These are phyloP conservation scores for Phytopythium montanum DNA, from an alignment of 352 stramenopile species.

Conservation along the genomic window DNA sequence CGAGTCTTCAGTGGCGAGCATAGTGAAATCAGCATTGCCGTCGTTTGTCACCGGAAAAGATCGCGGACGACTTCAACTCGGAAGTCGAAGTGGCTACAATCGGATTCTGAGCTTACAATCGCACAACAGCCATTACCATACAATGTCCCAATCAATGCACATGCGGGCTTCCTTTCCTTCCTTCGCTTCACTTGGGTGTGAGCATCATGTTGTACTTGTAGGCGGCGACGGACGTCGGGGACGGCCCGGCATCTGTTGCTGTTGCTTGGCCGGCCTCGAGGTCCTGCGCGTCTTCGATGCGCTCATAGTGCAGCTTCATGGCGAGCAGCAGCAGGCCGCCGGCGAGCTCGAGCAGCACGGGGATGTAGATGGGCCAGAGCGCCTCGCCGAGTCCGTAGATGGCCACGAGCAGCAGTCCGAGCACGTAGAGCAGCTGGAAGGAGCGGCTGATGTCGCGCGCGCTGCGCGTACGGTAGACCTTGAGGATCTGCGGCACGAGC, in stretches of 20 bases:
- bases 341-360: slow-evolving; percentile 39
- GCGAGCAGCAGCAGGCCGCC: slow-evolving; percentile 32
- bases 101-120: background rate
- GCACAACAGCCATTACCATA: background rate
- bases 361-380: slow-evolving; percentile 61
- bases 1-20: background rate
- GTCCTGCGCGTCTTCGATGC: slow-evolving; percentile 13
- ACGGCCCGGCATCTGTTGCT: background rate
- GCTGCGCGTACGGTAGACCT: slow-evolving; percentile 57
- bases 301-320: slow-evolving; percentile 46
- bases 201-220: slow-evolving; percentile 14
- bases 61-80: background rate
- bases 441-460: slow-evolving; percentile 47
- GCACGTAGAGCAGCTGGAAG: slow-evolving; percentile 47
- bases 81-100: background rate
- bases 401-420: slow-evolving; percentile 36
- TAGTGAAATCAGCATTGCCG: slow-evolving; percentile 3
- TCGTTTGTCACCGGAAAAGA: background rate
- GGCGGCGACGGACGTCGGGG: slow-evolving; percentile 4
- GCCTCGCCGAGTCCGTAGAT: slow-evolving; percentile 44
- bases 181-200: slow-evolving; percentile 11
- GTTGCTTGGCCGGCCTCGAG: background rate
- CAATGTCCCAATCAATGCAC: background rate
- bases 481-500: slow-evolving; percentile 58
- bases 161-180: no score